Evolutionary conservation across 495 filamentous ascomycete genomes (phyloP), one percentile per base, ranked within the genome.

Genomic region (Aspergillus funiculosus): DNA sequence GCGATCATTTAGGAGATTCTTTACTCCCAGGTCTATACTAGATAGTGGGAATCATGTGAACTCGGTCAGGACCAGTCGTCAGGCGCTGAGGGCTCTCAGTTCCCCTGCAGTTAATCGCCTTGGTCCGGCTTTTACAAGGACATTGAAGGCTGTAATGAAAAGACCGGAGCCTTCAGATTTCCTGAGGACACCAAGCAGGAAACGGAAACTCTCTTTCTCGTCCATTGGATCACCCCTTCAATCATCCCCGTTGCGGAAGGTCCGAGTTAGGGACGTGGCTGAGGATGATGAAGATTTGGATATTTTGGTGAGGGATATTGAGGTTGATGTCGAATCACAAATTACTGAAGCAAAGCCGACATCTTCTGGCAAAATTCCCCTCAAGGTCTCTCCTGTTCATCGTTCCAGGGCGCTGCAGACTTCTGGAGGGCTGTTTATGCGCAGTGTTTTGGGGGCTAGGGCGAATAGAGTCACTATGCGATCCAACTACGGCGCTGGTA

Each of bases 1-100:
- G 27, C 71, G 82, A 41, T 83, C 80, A 40, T 94, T 94, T 56
- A 79, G 67, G 29, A 74, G 80, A 21, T 95, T 95, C 69, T 95
- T 94, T 57, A 91, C 86, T 10, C 89, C 89, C 38, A 75, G 74
- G 4, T 69, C 66, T 21, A 52, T 69, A 42, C 59, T 73, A 27
- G 54, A 73, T 48, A 56, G 70, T 14, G 53, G 57, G n/a, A 62
- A 51, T 46, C 64, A 67, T 70, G 53, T 64, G 46, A 48, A 61
- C 54, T 48, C 58, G 55, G 64, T 76, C 51, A 77, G 68, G 52
- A 71, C 78, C 11, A 76, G 73, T 51, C 71, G 83, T 51, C 74
- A 78, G 55, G 78, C 83, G 35, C 73, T 95, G 38, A 72, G 74
- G 39, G 82, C 88, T 34, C 82, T 94, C 37, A 86, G 78, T 10